A percentile compares a stretch with the other conserved stretches of the same genome.
Conservation (phyloP, 2,329 filamentous ascomycete genomes). For the Raffaelea deltoideospora region DNA sequence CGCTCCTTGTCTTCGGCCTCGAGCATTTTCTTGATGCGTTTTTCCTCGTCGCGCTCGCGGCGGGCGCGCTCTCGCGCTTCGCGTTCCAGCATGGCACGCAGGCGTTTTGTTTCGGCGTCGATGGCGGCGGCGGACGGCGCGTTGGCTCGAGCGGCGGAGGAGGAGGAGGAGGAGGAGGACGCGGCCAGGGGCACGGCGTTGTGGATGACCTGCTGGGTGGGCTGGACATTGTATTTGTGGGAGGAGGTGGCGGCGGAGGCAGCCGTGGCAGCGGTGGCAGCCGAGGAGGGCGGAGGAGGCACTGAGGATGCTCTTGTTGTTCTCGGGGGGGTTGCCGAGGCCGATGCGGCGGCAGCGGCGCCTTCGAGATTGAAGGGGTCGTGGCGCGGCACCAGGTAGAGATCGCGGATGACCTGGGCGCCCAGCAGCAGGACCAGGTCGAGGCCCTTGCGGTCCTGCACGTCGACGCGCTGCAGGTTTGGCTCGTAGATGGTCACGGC, state of each 20-base stretch:
- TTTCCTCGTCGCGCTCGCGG: constrained; percentile 38
- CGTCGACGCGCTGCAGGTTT: constrained; percentile 76
- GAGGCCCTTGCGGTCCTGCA: constrained; percentile 86
- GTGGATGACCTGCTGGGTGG: constrained; percentile 14
- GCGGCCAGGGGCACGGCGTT: constrained; percentile 14
- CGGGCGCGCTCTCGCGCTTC: constrained; percentile 37
- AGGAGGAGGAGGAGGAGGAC: not conserved
- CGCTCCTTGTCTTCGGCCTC: constrained; percentile 50
- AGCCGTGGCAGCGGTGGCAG: constrained; percentile 9
- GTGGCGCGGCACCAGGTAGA: constrained; percentile 47
- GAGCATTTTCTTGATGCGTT: constrained; percentile 48
- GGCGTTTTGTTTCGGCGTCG: constrained; percentile 63
- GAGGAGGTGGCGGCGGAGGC: not conserved
- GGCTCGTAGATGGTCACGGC: constrained; percentile 78
- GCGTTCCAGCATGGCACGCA: constrained; percentile 42
- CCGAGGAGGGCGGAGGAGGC: not conserved
- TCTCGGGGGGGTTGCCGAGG: constrained; percentile 17
- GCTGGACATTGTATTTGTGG: not conserved
- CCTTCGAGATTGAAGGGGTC: constrained; percentile 67
- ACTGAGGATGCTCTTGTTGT: constrained; percentile 22
- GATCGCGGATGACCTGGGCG: constrained; percentile 48
- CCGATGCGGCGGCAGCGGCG: constrained; percentile 12
- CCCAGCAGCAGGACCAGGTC: constrained; percentile 63
- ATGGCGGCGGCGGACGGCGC: constrained; percentile 27
- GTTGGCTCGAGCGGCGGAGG: not conserved